Evolutionary conservation across 352 stramenopile species (phyloP), one percentile per base, ranked within the genome.

Genomic region (Globisporangium rhizosaccharum): DNA sequence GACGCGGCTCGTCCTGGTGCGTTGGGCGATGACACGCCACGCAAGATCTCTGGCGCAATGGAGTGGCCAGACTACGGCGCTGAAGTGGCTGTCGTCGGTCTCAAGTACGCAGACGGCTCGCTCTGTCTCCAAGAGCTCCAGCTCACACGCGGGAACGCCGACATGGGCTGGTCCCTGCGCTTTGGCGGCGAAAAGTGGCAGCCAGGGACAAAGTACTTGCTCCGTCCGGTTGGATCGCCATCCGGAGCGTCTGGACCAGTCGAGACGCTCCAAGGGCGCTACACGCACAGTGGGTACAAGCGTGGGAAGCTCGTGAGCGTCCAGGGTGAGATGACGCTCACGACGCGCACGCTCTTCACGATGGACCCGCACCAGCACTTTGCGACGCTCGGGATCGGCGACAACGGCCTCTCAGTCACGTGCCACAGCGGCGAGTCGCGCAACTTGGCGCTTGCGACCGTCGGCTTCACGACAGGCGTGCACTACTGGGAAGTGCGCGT

Each of bases 401-500:
- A 92, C 36, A 80, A 90, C 51, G 80, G 83, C 3, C 65, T 92
- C 39, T 87, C 78, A 1, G 86, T 96, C 25, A 92, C 83, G 26
- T 94, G 85, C 44, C 73, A 84, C 48, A 94, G 72, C 68, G 87
- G 88, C 23, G 88, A 97, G 51, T 92, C 87, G 17, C 73, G 87
- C 18, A 94, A 95, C 41, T 60, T 96, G 41, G 86, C 81, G 9
- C 66, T 96, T 14, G 90, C 78, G 18, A 95, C 81, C 3, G 83
- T 96, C 0, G 87, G 90, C 15, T 97, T 97, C 51, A 82, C 82
- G 10, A 84, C 75, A 12, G 97, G 97, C 41, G 80, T 98, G 18
- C 96, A 99, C 73, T 99, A 99, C 66, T 99, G 96, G 96, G 97
- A 99, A 71, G 87, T 99, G 8, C 97, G 97, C 37, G 76, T 99